phyloP scores from a whole-genome alignment of 2,329 filamentous ascomycete species.

The Alternaria burnsii region DNA sequence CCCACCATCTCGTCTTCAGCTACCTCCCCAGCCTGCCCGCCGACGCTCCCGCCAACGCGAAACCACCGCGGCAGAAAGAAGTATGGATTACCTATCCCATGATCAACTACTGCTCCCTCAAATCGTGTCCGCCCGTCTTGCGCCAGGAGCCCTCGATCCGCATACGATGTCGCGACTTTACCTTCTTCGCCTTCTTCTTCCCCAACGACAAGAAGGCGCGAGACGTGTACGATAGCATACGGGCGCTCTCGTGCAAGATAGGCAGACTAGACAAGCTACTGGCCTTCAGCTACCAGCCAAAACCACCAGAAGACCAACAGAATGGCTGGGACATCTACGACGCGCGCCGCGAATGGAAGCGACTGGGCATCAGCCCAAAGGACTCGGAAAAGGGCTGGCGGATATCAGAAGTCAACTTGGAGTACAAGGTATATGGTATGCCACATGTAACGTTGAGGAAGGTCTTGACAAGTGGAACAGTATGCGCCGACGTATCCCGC shows the following conservation, averaged over 20 bases:
- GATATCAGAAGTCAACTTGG: conserved; percentile 85
- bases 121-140: conserved; percentile 74
- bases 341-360: conserved; percentile 81
- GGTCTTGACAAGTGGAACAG: conserved; percentile 38
- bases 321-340: conserved; percentile 89
- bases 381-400: conserved; percentile 84
- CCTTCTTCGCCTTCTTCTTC: conserved; percentile 91
- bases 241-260: conserved; percentile 79
- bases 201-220: conserved; percentile 75
- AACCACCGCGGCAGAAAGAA: conserved; percentile 66
- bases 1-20: conserved; percentile 71
- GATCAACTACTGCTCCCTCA: conserved; percentile 80
- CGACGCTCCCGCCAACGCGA: conserved; percentile 47
- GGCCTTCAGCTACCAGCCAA: conserved; percentile 84
- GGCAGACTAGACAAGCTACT: conserved; percentile 88
- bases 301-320: conserved; percentile 74
- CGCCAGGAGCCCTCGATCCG: conserved; percentile 82
- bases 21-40: conserved; percentile 58
- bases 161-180: conserved; percentile 91
- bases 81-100: conserved; percentile 96
- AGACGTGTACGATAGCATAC: conserved; percentile 88
- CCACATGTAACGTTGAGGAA: background rate
- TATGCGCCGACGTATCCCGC: conserved; percentile 95
- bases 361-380: conserved; percentile 87
- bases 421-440: conserved; percentile 68